Percentiles rank a stretch among this genome's conserved stretches.
These are phyloP conservation scores for Filobasidium wieringae DNA, from an alignment of 768 basidiomycete genomes.

Conservation along the genomic window DNA sequence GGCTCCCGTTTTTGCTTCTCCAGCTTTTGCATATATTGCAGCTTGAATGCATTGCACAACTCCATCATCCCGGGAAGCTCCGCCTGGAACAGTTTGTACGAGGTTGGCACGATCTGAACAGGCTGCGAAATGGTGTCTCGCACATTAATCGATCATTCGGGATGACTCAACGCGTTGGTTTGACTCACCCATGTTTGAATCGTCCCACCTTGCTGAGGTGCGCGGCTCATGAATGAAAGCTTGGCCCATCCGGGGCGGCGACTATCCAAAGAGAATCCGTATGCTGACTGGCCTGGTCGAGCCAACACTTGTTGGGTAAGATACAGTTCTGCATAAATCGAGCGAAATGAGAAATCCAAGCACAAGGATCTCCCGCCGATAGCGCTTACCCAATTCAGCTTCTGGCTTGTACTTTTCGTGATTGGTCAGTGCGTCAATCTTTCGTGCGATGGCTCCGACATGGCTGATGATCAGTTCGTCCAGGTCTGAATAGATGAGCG, in stretches of 20 bases:
- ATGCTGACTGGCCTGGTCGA: slow-evolving; percentile 87
- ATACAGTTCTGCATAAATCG: slow-evolving; percentile 53
- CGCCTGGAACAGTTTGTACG: slow-evolving; percentile 77
- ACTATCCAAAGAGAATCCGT: slow-evolving; percentile 84
- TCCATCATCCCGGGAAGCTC: slow-evolving; percentile 83
- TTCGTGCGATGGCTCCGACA: slow-evolving; percentile 81
- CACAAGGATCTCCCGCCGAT: neutral
- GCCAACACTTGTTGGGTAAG: slow-evolving; percentile 82
- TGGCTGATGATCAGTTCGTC: slow-evolving; percentile 96
- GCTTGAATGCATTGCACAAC: slow-evolving; percentile 94
- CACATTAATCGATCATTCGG: neutral
- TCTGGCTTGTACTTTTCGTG: slow-evolving; percentile 90
- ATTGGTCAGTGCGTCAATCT: slow-evolving; percentile 85
- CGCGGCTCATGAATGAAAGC: slow-evolving; percentile 74
- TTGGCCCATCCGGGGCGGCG: slow-evolving; percentile 86
- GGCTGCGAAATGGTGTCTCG: slow-evolving; percentile 20
- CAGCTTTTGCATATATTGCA: slow-evolving; percentile 29
- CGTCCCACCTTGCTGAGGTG: slow-evolving; percentile 61
- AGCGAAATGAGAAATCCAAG: neutral
- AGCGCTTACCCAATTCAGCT: slow-evolving; percentile 71
- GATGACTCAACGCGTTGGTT: neutral
- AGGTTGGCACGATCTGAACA: slow-evolving; percentile 37
- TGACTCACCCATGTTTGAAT: slow-evolving; percentile 80
- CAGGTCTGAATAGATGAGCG: slow-evolving; percentile 78
- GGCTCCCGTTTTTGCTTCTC: slow-evolving; percentile 23